Evolutionary conservation across 345 rosid genomes (phyloP).

Genomic region (Moricandia moricandioides): DNA sequence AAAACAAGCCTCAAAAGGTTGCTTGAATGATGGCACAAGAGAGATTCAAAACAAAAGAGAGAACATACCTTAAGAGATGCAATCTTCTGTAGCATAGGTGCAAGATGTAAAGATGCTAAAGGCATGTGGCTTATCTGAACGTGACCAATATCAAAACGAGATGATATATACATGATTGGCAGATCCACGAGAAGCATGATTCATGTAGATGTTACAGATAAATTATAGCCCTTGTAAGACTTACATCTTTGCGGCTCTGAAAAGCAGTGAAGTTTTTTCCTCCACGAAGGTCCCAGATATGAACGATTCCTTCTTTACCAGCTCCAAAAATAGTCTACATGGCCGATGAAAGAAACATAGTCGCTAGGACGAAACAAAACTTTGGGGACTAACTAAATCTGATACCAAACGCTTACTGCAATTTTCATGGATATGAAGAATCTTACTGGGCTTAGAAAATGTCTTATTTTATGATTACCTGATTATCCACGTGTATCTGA

Average conservation of each 20-base stretch:
- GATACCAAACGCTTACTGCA: slow-evolving; percentile 2
- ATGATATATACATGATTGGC: slow-evolving; percentile 2
- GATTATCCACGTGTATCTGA: slow-evolving; percentile 63
- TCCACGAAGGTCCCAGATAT: slow-evolving; percentile 91
- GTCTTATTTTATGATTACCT: slow-evolving; percentile 47
- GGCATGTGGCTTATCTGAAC: slow-evolving; percentile 59
- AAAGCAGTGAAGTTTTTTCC: slow-evolving; percentile 69
- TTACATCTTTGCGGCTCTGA: slow-evolving; percentile 67
- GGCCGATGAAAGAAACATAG: slow-evolving; percentile 16
- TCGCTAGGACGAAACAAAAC: slow-evolving; percentile 8
- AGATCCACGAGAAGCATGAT: slow-evolving; percentile 16
- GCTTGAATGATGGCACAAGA: slow-evolving; percentile 2
- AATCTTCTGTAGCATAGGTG: slow-evolving; percentile 66
- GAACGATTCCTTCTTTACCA: slow-evolving; percentile 64
- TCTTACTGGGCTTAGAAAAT: neutral
- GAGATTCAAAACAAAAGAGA: slow-evolving; percentile 14
- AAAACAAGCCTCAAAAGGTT: slow-evolving; percentile 10
- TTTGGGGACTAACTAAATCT: neutral
- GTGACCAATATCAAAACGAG: slow-evolving; percentile 9
- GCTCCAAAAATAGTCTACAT: slow-evolving; percentile 73
- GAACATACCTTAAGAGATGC: slow-evolving; percentile 39
- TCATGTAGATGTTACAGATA: neutral
- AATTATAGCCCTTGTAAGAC: slow-evolving; percentile 12
- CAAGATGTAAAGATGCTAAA: slow-evolving; percentile 54
- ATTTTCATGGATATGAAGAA: slow-evolving; percentile 18